Base-by-base conservation (phyloP, 2,329 filamentous ascomycete genomes). In the Geosmithia putterillii region DNA sequence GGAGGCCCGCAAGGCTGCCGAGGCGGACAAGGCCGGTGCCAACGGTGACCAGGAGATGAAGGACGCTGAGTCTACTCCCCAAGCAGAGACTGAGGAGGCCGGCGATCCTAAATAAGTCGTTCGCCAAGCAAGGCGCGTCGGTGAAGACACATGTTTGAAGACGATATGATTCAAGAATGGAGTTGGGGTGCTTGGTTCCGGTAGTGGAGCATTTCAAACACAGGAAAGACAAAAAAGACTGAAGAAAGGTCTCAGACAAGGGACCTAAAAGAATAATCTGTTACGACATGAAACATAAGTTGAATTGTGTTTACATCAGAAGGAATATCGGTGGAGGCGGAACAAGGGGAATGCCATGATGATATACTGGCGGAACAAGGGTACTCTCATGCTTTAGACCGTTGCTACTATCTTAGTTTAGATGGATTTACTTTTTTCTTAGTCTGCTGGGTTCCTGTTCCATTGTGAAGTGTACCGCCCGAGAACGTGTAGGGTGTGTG, bases 1-100 rank as follows among this genome's bases (percentile, higher is more conserved):
- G 57, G 70, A 74, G 59, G 64, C 70, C 48, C 66, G 68, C 62
- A 73, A 75, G 60, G 67, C 69, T 50, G 65, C 67, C 48, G 69
- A 74, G 54, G 61, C 61, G 18, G 69, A 73, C 48, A 73, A 74
- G 61, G 59, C 64, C 19, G 58, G 64, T 18, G 58, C 59, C 46
- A 59, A 57, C 51, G 73, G 70, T 53, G 76, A 81, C 51, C 72
- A 77, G 56, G 76, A 78, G 53, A 81, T 81, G 76, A 69, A 74
- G 50, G 77, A 81, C 52, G 76, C 73, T 17, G 76, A 79, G 44
- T 62, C 65, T 12, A 20, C 37, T 34, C 54, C 64, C 25, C 71
- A 72, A 61, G 57, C 70, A 18, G 73, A 76, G 52, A 64, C 56
- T 8, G 71, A 75, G 50, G 70, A 70, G 52, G 54, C 62, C 34